Evolutionary conservation across 2,329 filamentous ascomycete genomes (phyloP).

Genomic region (Cercospora sp.): DNA sequence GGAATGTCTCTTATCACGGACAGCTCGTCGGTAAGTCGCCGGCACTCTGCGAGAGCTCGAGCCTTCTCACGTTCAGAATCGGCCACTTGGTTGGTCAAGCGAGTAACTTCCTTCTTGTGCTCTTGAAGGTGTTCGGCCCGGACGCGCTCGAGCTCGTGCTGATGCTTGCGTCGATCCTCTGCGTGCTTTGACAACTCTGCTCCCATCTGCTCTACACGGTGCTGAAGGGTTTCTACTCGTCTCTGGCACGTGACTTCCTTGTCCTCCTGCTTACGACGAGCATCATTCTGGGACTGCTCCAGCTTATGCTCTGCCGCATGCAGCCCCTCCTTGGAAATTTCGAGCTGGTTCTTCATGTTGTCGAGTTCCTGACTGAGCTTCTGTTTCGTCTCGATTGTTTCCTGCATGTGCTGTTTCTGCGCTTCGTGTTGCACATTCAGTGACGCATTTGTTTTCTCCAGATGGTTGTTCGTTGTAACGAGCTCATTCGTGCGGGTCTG

Average conservation of each 20-base stretch:
- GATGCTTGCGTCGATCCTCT: background rate
- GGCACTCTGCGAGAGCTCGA: constrained; percentile 6
- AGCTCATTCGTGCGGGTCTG: constrained; percentile 1
- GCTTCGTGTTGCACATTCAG: constrained; percentile 3
- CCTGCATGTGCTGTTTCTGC: constrained; percentile 9
- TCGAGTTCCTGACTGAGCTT: constrained; percentile 2
- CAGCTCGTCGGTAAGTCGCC: constrained; percentile 2
- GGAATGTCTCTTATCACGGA: background rate
- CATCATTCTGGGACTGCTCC: background rate
- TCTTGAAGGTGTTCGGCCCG: background rate
- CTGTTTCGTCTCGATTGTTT: background rate
- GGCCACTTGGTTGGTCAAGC: background rate
- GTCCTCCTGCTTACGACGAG: background rate
- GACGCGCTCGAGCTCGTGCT: background rate
- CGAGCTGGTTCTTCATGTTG: background rate
- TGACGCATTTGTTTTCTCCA: background rate
- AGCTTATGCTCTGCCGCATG: background rate
- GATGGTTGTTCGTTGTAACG: background rate
- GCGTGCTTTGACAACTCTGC: background rate
- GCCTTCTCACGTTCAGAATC: background rate
- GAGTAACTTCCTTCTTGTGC: background rate
- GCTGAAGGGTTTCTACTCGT: constrained; percentile 8
- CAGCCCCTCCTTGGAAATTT: background rate
- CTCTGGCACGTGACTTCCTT: constrained; percentile 1
- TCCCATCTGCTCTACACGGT: background rate